Evolutionary conservation across 2,329 filamentous ascomycete species (phyloP).

Genomic region (Clarireedia paspali): DNA sequence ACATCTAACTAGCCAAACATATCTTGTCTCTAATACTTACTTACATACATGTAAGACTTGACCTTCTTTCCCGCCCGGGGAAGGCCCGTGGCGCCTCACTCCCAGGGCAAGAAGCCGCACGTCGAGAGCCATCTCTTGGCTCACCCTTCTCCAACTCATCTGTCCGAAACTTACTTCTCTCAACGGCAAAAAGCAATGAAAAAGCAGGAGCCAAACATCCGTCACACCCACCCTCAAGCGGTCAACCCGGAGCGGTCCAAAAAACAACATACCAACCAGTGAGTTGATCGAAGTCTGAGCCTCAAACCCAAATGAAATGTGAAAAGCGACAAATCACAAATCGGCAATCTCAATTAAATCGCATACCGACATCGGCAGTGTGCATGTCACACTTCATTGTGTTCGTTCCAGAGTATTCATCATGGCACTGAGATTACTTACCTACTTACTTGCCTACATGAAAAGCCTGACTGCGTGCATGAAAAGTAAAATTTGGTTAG

Average conservation of each 20-base stretch:
- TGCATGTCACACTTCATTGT: no score
- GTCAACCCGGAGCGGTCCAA: background rate
- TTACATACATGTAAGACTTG: background rate
- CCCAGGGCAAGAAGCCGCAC: background rate
- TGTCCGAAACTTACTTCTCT: background rate
- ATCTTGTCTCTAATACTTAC: background rate
- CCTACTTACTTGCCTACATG: no score
- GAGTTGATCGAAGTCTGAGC: background rate
- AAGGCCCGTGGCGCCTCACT: background rate
- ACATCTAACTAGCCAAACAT: background rate
- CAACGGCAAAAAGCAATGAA: background rate
- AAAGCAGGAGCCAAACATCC: background rate
- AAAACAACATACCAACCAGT: background rate
- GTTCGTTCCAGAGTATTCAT: no score
- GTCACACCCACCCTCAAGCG: background rate
- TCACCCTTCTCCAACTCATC: background rate
- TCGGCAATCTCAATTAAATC: conserved; percentile 5
- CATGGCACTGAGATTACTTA: no score
- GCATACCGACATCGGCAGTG: background rate
- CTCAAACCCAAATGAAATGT: background rate
- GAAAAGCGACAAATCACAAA: conserved; percentile 4
- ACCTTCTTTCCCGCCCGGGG: background rate
- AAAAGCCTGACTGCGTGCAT: no score
- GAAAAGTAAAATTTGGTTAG: no score
- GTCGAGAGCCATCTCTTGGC: background rate